Evolutionary conservation across 2,329 filamentous ascomycete species (phyloP), one percentile per base, ranked within the genome.

Genomic region (Didymella keratinophila): DNA sequence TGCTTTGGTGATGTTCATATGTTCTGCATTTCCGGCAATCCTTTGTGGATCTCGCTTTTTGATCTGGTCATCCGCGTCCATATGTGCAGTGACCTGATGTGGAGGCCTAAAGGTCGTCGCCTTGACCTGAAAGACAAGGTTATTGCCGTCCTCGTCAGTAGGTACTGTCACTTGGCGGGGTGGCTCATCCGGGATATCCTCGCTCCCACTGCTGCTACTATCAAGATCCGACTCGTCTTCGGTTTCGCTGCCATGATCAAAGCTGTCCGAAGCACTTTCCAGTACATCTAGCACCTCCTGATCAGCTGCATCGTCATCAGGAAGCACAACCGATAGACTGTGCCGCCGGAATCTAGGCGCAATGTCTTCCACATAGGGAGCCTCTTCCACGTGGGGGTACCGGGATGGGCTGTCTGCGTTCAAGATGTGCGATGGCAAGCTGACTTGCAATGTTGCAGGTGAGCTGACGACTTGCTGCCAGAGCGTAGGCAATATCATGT

Each of bases 1-100:
- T 18, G 68, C 65, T 54, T 69, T 73, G 4, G 66, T 65, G 30
- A 76, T 72, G n/a, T 54, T 67, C 16, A 67, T 25, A 20, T 23
- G 67, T n/a, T 75, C 67, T n/a, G 49, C 18, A 11, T 60, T 58
- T 46, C 65, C 65, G 1, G n/a, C 5, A 8, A 27, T 41, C 5
- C 42, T 42, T 16, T 46, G 49, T 16, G 46, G 8, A 4, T 45
- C 47, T 6, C 42, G 42, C 16, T 53, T 62, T 8, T 51, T 57
- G 1, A 36, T 2, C 3, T 39, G 20, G 1, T 44, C 42, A 11
- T 45, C 53, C 8, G 49, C 28, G 11, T 18, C 21, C 12, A 7
- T 23, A 12, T 27, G 52, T 44, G 16, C 43, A 21, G 42, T 3
- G 14, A n/a, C 53, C 23, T 49, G 18, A 28, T 41, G n/a, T 16